These are phyloP conservation scores for Arthromyces matolae DNA, from an alignment of 768 basidiomycete species.

Conservation along the genomic window DNA sequence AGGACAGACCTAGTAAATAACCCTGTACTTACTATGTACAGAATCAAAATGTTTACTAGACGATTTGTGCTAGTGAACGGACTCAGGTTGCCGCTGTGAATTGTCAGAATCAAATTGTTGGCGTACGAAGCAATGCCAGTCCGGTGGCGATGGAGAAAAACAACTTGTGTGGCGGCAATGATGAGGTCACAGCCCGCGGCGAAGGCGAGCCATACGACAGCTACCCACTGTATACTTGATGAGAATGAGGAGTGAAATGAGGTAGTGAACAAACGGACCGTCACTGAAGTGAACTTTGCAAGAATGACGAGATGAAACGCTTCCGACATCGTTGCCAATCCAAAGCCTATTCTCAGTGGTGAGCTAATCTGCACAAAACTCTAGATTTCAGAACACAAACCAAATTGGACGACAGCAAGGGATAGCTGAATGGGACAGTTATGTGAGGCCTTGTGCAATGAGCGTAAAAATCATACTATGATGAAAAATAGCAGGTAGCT, in stretches of 20 bases:
- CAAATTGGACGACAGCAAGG: conserved; percentile 1
- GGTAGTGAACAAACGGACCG: background rate
- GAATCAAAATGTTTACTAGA: background rate
- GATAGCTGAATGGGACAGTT: too few species aligned
- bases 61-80: background rate
- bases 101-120: background rate
- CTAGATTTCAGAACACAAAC: background rate
- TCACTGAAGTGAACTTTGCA: background rate
- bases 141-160: background rate
- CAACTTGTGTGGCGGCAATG: background rate
- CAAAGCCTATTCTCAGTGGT: conserved; percentile 1
- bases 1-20: background rate
- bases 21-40: conserved; percentile 3
- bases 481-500: background rate
- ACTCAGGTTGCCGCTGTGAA: background rate
- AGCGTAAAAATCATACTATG: background rate
- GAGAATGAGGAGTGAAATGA: background rate
- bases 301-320: background rate
- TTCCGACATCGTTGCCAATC: conserved; percentile 5
- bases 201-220: background rate
- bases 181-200: background rate
- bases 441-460: background rate
- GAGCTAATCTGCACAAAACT: background rate
- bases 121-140: background rate
- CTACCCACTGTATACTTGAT: background rate